A percentile compares a stretch with the other conserved stretches of the same genome.
These are phyloP conservation scores for Pelargonium fulgidum DNA, from an alignment of 441 rosid genomes.

Conservation along the genomic window DNA sequence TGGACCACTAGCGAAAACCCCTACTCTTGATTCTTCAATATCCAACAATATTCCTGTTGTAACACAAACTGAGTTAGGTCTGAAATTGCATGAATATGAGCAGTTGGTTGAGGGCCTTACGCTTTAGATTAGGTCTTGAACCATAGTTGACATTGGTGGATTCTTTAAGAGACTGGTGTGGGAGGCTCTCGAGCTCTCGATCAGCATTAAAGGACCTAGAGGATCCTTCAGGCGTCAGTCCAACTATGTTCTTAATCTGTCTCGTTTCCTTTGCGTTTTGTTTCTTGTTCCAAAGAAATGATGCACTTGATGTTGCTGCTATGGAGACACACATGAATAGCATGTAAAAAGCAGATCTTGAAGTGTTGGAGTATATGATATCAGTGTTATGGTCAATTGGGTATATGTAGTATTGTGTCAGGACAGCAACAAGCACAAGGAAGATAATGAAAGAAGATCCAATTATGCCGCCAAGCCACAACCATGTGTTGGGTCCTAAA, in stretches of 20 bases:
- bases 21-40: conserved; percentile 45
- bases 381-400: conserved; percentile 45
- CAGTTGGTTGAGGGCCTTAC: conserved; percentile 23
- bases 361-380: conserved; percentile 26
- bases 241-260: conserved; percentile 36
- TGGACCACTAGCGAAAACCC: conserved; percentile 72
- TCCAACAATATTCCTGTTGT: conserved; percentile 37
- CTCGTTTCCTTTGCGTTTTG: conserved; percentile 27
- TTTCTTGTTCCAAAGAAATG: conserved; percentile 52
- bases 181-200: conserved; percentile 55
- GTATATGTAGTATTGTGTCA: conserved; percentile 47
- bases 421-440: conserved; percentile 47
- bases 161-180: conserved; percentile 39
- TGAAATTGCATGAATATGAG: not conserved
- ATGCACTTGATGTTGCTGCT: conserved; percentile 39
- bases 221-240: conserved; percentile 17
- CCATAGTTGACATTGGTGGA: conserved; percentile 53
- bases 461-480: conserved; percentile 61
- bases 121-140: conserved; percentile 55
- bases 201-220: conserved; percentile 22
- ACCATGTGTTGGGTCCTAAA: conserved; percentile 74
- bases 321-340: conserved; percentile 41
- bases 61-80: not conserved
- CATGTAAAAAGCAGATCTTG: conserved; percentile 31
- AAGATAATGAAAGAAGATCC: conserved; percentile 58